A percentile compares a stretch with the other conserved stretches of the same genome.
Conservation (phyloP, 2,329 filamentous ascomycete genomes). For the Alternaria atra region DNA sequence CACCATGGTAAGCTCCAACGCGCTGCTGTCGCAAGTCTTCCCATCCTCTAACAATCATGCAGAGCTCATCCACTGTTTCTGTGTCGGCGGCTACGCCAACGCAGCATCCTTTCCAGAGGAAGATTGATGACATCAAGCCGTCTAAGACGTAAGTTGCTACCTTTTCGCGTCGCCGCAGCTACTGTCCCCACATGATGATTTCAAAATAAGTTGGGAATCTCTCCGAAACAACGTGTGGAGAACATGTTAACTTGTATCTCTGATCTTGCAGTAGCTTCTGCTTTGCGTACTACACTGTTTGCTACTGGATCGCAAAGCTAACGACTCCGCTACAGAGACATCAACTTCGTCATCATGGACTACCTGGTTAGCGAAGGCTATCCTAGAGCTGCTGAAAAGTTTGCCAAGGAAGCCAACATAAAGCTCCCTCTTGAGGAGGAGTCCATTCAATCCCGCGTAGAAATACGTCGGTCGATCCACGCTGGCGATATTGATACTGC, state of each 20-base stretch:
- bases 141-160: conserved; percentile 79
- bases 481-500: conserved; percentile 84
- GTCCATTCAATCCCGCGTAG: conserved; percentile 78
- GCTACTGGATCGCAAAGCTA: conserved; percentile 27
- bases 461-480: conserved; percentile 86
- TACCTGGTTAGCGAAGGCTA: conserved; percentile 97
- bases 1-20: conserved; percentile 45
- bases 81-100: conserved; percentile 76
- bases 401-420: conserved; percentile 92
- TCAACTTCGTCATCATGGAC: conserved; percentile 94
- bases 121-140: conserved; percentile 83
- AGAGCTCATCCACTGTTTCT: conserved; percentile 73
- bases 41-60: conserved; percentile 24
- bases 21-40: conserved; percentile 22
- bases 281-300: conserved; percentile 13
- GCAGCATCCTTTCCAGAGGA: conserved; percentile 79
- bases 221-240: conserved; percentile 98
- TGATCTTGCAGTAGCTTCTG: conserved; percentile 58
- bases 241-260: conserved; percentile 82
- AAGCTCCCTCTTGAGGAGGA: conserved; percentile 74
- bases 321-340: conserved; percentile 71
- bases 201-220: conserved; percentile 99
- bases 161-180: conserved; percentile 8
- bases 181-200: conserved; percentile 73
- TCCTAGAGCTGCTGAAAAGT: conserved; percentile 88